Conservation (phyloP, 768 basidiomycete species). For the Boletus rufocinnamomeus region DNA sequence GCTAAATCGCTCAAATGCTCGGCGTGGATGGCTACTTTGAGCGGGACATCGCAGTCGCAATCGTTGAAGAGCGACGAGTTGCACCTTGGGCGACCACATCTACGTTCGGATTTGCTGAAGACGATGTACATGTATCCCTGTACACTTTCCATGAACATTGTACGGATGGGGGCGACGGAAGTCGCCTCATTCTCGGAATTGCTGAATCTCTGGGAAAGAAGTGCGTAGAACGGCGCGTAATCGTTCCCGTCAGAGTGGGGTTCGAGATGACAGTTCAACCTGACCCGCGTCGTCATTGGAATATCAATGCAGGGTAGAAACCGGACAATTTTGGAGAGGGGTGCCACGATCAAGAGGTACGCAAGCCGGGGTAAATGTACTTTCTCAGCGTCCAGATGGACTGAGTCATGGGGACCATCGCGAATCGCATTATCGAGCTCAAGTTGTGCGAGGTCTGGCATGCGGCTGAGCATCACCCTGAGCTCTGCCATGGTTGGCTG, state of each 20-base stretch:
- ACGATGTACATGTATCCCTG: background rate
- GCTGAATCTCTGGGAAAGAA: background rate
- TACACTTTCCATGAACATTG: background rate
- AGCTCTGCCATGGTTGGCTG: background rate
- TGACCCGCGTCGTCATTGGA: background rate
- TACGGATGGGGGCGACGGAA: background rate
- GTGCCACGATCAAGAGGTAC: background rate
- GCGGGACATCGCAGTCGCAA: background rate
- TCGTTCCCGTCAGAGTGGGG: background rate
- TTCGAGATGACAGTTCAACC: background rate
- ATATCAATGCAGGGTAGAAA: background rate
- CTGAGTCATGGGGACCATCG: background rate
- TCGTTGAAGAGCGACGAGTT: background rate
- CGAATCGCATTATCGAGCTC: background rate
- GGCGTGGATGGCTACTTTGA: background rate
- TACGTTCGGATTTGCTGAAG: background rate
- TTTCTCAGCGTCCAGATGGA: background rate
- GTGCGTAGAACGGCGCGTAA: background rate
- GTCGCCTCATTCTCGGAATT: background rate
- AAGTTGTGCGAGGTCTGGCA: conserved; percentile 1
- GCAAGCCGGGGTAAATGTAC: background rate
- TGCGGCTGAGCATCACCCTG: background rate
- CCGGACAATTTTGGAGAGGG: background rate
- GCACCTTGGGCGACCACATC: background rate
- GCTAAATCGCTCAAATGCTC: background rate